These are phyloP conservation scores for Wallacemonas sp. DNA, from an alignment of 208 protist genomes.

Conservation along the genomic window DNA sequence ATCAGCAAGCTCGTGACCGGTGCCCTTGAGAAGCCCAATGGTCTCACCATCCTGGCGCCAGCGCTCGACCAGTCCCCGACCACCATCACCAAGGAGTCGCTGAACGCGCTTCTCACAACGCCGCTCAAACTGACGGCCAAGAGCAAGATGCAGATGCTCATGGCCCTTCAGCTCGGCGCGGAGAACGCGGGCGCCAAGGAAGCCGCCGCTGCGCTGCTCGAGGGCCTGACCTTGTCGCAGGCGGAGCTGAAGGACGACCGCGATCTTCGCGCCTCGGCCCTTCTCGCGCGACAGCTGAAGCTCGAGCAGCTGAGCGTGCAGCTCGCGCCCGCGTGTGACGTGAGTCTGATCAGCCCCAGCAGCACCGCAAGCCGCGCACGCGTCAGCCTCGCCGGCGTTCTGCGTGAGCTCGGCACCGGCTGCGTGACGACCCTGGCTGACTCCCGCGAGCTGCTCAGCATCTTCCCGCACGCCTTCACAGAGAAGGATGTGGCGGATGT, in stretches of 20 bases:
- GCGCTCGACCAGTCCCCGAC: conserved; percentile 38
- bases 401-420: conserved; percentile 81
- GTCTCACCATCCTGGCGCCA: conserved; percentile 35
- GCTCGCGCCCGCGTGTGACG: conserved; percentile 32
- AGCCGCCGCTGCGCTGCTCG: conserved; percentile 60
- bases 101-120: conserved; percentile 53
- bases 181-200: conserved; percentile 45
- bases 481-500: conserved; percentile 85
- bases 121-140: conserved; percentile 66
- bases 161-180: conserved; percentile 57
- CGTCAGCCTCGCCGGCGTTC: conserved; percentile 76
- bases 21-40: conserved; percentile 70
- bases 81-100: conserved; percentile 42
- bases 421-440: conserved; percentile 85
- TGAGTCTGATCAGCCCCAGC: conserved; percentile 29
- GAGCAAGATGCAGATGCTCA: conserved; percentile 78
- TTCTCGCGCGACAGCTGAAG: conserved; percentile 69
- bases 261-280: conserved; percentile 42
- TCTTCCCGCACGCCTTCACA: conserved; percentile 73
- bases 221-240: conserved; percentile 51
- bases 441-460: conserved; percentile 72
- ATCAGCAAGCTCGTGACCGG: conserved; percentile 55
- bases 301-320: conserved; percentile 49
- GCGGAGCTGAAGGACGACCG: conserved; percentile 56
- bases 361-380: conserved; percentile 27